Conservation (phyloP, 2,329 filamentous ascomycete genomes). For the Pyrenochaeta sp. region DNA sequence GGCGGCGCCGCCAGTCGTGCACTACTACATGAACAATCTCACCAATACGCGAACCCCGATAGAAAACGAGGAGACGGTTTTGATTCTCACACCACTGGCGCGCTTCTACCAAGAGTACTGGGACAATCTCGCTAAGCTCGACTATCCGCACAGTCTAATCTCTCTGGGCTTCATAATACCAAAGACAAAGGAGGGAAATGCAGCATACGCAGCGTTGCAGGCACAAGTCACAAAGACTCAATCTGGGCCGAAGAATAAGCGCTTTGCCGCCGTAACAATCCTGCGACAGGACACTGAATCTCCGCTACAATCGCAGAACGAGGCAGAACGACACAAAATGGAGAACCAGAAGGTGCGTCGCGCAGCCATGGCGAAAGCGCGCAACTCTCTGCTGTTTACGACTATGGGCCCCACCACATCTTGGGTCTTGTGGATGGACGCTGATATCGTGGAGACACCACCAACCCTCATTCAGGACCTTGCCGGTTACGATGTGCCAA, state of each 20-base stretch:
- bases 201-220: conserved; percentile 83
- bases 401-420: conserved; percentile 89
- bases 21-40: conserved; percentile 95
- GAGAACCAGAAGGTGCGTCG: conserved; percentile 86
- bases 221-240: conserved; percentile 87
- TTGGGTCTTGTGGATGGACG: conserved; percentile 97
- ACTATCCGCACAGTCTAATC: conserved; percentile 93
- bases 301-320: conserved; percentile 79
- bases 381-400: conserved; percentile 94
- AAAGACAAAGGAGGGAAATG: conserved; percentile 90
- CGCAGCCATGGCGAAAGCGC: conserved; percentile 89
- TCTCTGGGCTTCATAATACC: conserved; percentile 96
- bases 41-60: conserved; percentile 81
- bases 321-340: conserved; percentile 90
- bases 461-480: conserved; percentile 88
- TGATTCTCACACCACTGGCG: conserved; percentile 91
- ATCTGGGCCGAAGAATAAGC: conserved; percentile 77
- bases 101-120: conserved; percentile 95
- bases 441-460: conserved; percentile 90
- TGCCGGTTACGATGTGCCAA: conserved; percentile 83
- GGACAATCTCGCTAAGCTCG: conserved; percentile 86
- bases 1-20: conserved; percentile 83
- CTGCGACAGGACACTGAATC: conserved; percentile 94
- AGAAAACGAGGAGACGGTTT: conserved; percentile 81
- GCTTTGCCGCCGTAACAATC: conserved; percentile 93